Conservation (phyloP, 805 yeast genomes). For the Candida tammaniensis region DNA sequence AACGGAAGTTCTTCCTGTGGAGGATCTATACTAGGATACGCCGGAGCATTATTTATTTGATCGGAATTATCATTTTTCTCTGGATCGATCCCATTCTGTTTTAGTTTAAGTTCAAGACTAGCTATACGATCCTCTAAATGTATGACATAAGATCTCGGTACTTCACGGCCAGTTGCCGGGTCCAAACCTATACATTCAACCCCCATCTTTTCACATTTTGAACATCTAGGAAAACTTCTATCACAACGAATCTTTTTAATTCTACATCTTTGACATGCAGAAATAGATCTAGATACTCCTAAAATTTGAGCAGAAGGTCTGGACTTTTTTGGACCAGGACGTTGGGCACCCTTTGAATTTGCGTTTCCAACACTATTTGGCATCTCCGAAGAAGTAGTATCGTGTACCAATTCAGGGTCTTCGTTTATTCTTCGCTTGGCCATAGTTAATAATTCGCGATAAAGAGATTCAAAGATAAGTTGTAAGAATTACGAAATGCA, state of each 20-base stretch:
- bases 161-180: slow-evolving; percentile 83
- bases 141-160: slow-evolving; percentile 75
- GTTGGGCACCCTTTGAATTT: no score
- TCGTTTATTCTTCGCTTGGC: no score
- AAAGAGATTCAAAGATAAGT: no score
- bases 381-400: no score
- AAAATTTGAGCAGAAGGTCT: slow-evolving; percentile 5
- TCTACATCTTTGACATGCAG: slow-evolving; percentile 85
- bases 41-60: background rate
- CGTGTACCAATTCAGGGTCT: no score
- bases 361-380: no score
- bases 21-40: no score
- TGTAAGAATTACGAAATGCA: background rate
- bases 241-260: slow-evolving; percentile 65
- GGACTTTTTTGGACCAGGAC: no score
- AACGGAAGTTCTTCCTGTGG: no score
- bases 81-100: slow-evolving; percentile 40
- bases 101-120: slow-evolving; percentile 51
- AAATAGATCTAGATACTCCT: slow-evolving; percentile 61
- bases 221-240: slow-evolving; percentile 63
- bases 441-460: no score
- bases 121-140: slow-evolving; percentile 66
- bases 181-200: slow-evolving; percentile 81
- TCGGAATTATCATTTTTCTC: slow-evolving; percentile 4
- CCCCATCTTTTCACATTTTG: slow-evolving; percentile 59